A percentile compares a stretch with the other conserved stretches of the same genome.
phyloP scores from a whole-genome alignment of 495 filamentous ascomycete species.

The Lophiostoma macrostomum region DNA sequence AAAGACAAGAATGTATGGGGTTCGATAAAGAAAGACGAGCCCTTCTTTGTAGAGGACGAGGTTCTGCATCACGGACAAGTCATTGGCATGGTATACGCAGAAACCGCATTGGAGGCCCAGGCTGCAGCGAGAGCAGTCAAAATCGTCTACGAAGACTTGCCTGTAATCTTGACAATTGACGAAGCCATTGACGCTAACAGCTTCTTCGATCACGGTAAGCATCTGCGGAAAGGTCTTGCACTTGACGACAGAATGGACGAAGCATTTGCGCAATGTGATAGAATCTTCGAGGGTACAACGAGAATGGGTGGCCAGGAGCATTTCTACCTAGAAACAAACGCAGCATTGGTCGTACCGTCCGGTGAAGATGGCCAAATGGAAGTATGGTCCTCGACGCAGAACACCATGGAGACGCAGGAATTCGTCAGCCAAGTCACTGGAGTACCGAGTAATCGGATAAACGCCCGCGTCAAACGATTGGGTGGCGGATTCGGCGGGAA shows the following conservation, averaged over 20 bases:
- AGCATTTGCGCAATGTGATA: slow-evolving; percentile 41
- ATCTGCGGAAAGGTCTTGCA: slow-evolving; percentile 40
- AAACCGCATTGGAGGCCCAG: slow-evolving; percentile 42
- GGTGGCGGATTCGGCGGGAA: slow-evolving; percentile 47
- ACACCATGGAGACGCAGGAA: slow-evolving; percentile 45
- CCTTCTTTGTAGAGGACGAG: slow-evolving; percentile 44
- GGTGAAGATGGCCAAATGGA: slow-evolving; percentile 42
- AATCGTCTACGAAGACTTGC: slow-evolving; percentile 43
- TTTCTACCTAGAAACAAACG: slow-evolving; percentile 46
- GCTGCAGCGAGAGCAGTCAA: slow-evolving; percentile 40
- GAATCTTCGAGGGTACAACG: slow-evolving; percentile 40
- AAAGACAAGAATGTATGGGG: slow-evolving; percentile 43
- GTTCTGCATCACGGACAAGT: slow-evolving; percentile 41
- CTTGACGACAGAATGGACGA: slow-evolving; percentile 32
- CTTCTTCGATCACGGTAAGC: slow-evolving; percentile 37
- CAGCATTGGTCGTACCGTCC: slow-evolving; percentile 41
- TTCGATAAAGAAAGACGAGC: slow-evolving; percentile 40
- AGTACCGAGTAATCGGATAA: slow-evolving; percentile 44
- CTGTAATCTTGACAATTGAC: slow-evolving; percentile 46
- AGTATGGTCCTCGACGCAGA: slow-evolving; percentile 48
- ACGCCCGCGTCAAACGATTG: slow-evolving; percentile 44
- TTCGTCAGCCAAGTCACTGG: slow-evolving; percentile 45
- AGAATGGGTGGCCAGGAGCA: slow-evolving; percentile 47
- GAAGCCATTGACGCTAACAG: slow-evolving; percentile 47
- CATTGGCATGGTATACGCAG: slow-evolving; percentile 46